phyloP scores from a whole-genome alignment of 768 basidiomycete genomes.

The Russula vinacea region DNA sequence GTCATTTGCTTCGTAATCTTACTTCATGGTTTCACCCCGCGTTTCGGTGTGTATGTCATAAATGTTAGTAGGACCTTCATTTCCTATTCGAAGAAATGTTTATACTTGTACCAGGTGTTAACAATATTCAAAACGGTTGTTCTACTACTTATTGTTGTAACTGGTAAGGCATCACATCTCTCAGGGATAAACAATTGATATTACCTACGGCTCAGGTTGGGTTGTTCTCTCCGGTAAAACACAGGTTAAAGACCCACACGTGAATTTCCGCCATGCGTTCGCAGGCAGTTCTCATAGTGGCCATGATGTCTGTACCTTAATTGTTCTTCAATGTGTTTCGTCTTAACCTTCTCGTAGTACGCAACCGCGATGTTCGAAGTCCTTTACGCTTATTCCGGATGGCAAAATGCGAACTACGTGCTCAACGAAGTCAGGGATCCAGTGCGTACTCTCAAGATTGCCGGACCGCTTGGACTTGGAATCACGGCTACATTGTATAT shows the following conservation, averaged over 20 bases:
- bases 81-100: neutral
- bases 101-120: conserved; percentile 39
- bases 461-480: conserved; percentile 54
- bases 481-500: conserved; percentile 54
- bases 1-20: conserved; percentile 51
- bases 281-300: conserved; percentile 52
- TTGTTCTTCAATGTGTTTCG: neutral
- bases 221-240: conserved; percentile 60
- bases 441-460: conserved; percentile 58
- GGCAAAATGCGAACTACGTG: conserved; percentile 58
- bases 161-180: conserved; percentile 35
- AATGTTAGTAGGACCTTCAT: conserved; percentile 39
- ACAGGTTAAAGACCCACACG: conserved; percentile 52
- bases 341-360: conserved; percentile 41
- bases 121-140: conserved; percentile 55
- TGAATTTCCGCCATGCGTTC: conserved; percentile 58
- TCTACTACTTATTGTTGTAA: conserved; percentile 52
- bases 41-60: conserved; percentile 50
- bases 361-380: conserved; percentile 62
- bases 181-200: neutral
- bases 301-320: conserved; percentile 40
- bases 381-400: conserved; percentile 47
- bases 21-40: conserved; percentile 52
- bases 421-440: conserved; percentile 60
- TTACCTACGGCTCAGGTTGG: conserved; percentile 40